Base-by-base conservation (phyloP, 73 alveolate species). In the Blepharisma stoltei region DNA sequence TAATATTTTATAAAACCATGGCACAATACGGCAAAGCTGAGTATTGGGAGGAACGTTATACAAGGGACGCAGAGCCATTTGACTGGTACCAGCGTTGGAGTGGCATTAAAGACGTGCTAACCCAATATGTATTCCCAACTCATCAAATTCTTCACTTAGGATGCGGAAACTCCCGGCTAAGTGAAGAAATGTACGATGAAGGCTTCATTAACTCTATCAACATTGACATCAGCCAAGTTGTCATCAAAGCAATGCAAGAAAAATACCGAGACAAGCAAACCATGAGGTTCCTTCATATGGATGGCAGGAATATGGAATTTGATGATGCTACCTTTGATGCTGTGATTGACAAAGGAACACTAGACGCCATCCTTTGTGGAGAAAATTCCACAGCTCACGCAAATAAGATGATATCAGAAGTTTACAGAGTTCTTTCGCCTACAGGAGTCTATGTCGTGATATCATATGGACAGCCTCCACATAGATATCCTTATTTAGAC, bases 141-240 rank as follows among this genome's bases (percentile, higher is more conserved):
- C 87, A 88, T 86, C 88, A 89, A 54, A 85, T 93, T 54, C 83
- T 95, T 54, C 95, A 93, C 70, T 83, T 95, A 14, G 99, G 99
- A 4, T 93, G 97, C 68, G 99, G 99, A 7, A 95, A 94, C 83
- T 95, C 99, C 32, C 93, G 84, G 75, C 81, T 96, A 76, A 91
- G 98, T 80, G 99, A 95, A 77, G 99, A 95, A 76, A 88, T 95
- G 97, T 93, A 92, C 80, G 99, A 95, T 82, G 99, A 95, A 44
- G 99, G 98, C 18, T 94, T 88, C 81, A 88, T 93, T 77, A 90
- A 93, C 81, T 81, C 90, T 78, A 87, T 97, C 43, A 93, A 93
- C 78, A 89, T 95, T 18, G 99, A 95, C 78, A 91, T 91, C 65
- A 82, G 94, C 54, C 89, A 82, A 83, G 90, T 92, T 54, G 99